Evolutionary conservation across 2,329 filamentous ascomycete species (phyloP), one percentile per base, ranked within the genome.

Genomic region (Byssochlamys sp.): DNA sequence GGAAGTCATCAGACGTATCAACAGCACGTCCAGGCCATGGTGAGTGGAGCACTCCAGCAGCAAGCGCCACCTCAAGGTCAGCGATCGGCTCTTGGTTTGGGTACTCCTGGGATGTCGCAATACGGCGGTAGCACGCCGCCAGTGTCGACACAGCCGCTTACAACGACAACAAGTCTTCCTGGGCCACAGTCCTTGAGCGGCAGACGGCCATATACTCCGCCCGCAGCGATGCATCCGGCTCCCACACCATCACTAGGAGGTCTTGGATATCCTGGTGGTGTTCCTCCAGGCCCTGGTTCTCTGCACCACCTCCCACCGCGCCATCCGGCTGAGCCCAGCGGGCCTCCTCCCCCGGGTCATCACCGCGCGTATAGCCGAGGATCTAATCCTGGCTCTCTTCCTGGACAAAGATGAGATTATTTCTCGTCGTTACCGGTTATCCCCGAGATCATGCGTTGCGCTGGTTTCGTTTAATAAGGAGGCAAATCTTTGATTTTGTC

Each of bases 121-220:
- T 73, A 72, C 55, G 67, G 69, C 14, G 68, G 68, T 45, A 71
- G 60, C 56, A 71, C 69, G 3, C 70, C 71, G n/a, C 69, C 72
- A 4, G 66, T 72, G 2, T 66, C 69, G 45, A 62, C 60, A 12
- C 67, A 67, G 53, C 57, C 57, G 27, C 62, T 69, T 33, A 66
- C 69, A 53, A 64, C 65, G 51, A 66, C 69, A 53, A 64, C 65
- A 51, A 57, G 58, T 50, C 58, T 68, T 31, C 50, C 60, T 14
- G 67, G 66, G 55, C 64, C 66, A 26, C 66, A 64, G 31, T 56
- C 66, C 27, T 62, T 69, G 35, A 61, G 60, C 12, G 64, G 74
- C 26, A 69, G 66, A 12, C 68, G 73, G 39, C 71, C 74, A 7
- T 76, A 71, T 56, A 75, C 73, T 2, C 74, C 74, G n/a, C 73